Base-by-base conservation (phyloP, 2,329 filamentous ascomycete genomes). In the Botrytis pseudocinerea region DNA sequence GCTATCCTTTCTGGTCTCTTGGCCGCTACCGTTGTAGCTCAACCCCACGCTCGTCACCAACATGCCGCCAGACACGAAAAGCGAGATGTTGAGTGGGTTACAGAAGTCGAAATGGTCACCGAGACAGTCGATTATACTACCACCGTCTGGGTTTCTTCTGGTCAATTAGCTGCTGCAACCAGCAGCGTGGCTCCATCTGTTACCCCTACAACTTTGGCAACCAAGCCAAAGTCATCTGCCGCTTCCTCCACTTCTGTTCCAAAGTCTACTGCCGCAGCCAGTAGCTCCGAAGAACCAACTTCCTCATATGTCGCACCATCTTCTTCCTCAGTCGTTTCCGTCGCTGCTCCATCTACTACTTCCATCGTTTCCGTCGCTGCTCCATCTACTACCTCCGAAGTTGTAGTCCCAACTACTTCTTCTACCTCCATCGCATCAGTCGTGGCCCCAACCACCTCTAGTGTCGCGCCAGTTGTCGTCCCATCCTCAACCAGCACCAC, bases 21-120 rank as follows among this genome's bases (percentile, higher is more conserved):
- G 74, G 77, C 78, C 74, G 73, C 78, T 42, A 75, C 76, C 68
- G 77, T 75, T 63, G 73, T 76, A 66, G 80, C 81, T 42, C 80
- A 81, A 74, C 82, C 81, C 42, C 77, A 82, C n/a, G 20, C 38
- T 66, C 78, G 80, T 76, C 82, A 83, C 75, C 82, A 83, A 75
- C 74, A 78, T 40, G 70, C 62, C 51, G 78, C 78, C 61, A 62
- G 44, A 54, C 76, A 78, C 54, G 77, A 78, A 72, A 76, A 77
- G 20, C 59, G 65, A 54, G 75, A 83, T 69, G 79, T 86, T 54
- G 84, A 86, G 71, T 87, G 83, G 81, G 82, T 85, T 75, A 88
- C 86, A 42, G 82, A 86, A 65, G 83, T 82, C 54, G 82, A 84
- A 35, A 80, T 84, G 69, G 84, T 84, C 71, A 83, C 84, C 77